Evolutionary conservation across 1,284 basidiomycete species (phyloP), one percentile per base, ranked within the genome.

Genomic region (Mycosarcoma maydis): DNA sequence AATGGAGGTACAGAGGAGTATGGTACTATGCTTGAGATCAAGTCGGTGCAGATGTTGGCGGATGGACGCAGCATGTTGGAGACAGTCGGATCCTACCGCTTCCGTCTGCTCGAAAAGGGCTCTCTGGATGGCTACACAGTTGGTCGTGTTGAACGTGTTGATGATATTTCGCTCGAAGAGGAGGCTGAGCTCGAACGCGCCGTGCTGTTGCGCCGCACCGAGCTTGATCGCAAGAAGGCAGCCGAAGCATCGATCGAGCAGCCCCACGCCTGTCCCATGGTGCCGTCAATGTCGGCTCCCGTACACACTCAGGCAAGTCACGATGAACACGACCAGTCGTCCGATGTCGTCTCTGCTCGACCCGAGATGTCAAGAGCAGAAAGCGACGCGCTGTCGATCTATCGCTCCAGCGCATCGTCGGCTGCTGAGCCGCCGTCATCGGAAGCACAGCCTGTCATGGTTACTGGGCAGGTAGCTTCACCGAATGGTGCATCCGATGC

Each of bases 1-100:
- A 83, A 80, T 22, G 60, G 75, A 1, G 85, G 87, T 45, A 82
- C 83, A 57, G 82, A 84, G 56, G 88, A 90, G 57, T 97, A 90
- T 82, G 94, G 94, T 3, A 97, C 93, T 24, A 94, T 97, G 90
- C 86, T 96, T 45, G 89, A 92, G 81, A 94, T 98, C 59, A 86
- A 87, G 71, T 88, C 86, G 72, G 91, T 94, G 10, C 90, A 92
- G 80, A 92, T 92, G 88, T 85, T 94, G 19, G 86, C 89, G 2
- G 94, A 97, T 82, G 94, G 94, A 7, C 85, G 94, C 37, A 92
- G 90, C 79, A 88, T 94, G 85, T 89, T 96, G 30, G 90, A 95
- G 82, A 90, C 92, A 0, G 87, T 88, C 81, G 94, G 94, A 2
- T 87, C 87, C 6, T 88, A 88, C 80, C 88, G 94, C 11, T 97